Conservation (phyloP, 805 yeast species). For the Huiozyma naganishii region DNA sequence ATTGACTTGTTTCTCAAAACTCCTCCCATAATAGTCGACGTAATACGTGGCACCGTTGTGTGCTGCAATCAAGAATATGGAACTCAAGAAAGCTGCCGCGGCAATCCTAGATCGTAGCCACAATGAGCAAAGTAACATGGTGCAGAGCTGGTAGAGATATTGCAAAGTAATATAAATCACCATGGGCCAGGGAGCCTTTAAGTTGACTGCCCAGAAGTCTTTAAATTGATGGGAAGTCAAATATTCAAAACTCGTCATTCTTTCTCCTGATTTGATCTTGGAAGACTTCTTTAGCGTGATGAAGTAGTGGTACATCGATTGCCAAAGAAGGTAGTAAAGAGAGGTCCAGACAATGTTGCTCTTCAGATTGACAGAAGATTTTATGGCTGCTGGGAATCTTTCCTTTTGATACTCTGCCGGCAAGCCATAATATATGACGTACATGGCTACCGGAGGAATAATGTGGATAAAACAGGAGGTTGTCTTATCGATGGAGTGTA, state of each 20-base stretch:
- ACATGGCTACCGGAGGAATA: slow-evolving; percentile 80
- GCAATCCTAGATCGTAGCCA: slow-evolving; percentile 65
- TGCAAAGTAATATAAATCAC: slow-evolving; percentile 79
- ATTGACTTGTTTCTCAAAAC: slow-evolving; percentile 76
- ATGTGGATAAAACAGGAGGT: slow-evolving; percentile 87
- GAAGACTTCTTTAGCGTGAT: slow-evolving; percentile 73
- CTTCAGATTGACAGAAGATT: slow-evolving; percentile 44
- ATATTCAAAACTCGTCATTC: slow-evolving; percentile 79
- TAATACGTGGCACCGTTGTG: slow-evolving; percentile 94
- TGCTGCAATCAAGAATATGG: slow-evolving; percentile 70
- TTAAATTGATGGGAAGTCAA: slow-evolving; percentile 59
- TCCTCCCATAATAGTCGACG: slow-evolving; percentile 81
- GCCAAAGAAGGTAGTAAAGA: slow-evolving; percentile 80
- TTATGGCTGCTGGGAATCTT: slow-evolving; percentile 70
- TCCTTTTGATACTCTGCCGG: slow-evolving; percentile 36
- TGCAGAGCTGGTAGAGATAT: slow-evolving; percentile 71
- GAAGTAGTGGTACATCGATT: slow-evolving; percentile 78
- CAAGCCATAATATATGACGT: slow-evolving; percentile 76
- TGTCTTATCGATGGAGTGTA: slow-evolving; percentile 85
- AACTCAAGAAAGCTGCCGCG: slow-evolving; percentile 55
- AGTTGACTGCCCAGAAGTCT: slow-evolving; percentile 70
- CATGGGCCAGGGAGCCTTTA: slow-evolving; percentile 82
- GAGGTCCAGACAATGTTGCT: slow-evolving; percentile 58
- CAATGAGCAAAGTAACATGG: slow-evolving; percentile 86
- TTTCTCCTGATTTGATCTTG: slow-evolving; percentile 67